phyloP scores from a whole-genome alignment of 352 stramenopile genomes.

The Phytophthora fragariae region DNA sequence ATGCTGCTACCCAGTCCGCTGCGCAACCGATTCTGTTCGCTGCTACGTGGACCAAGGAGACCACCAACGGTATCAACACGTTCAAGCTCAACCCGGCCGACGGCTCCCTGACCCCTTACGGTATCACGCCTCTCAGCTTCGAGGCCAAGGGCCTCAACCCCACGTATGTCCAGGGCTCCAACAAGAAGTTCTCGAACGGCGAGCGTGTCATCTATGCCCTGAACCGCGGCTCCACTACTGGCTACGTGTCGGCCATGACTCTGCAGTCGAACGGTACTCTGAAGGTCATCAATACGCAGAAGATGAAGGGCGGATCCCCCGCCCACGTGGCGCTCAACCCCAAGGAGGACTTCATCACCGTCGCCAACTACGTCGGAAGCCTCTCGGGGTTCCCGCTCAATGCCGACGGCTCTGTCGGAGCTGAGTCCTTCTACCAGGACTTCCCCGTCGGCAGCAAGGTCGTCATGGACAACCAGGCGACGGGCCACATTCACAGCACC shows the following conservation, averaged over 20 bases:
- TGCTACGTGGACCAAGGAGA: constrained; percentile 65
- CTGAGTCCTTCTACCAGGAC: constrained; percentile 45
- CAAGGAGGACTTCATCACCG: constrained; percentile 56
- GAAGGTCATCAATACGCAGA: constrained; percentile 53
- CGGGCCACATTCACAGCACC: constrained; percentile 65
- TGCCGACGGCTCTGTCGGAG: constrained; percentile 47
- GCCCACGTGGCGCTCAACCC: constrained; percentile 56
- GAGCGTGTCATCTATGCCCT: constrained; percentile 56
- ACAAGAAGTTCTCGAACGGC: constrained; percentile 38
- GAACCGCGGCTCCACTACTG: constrained; percentile 55
- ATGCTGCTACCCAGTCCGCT: constrained; percentile 17
- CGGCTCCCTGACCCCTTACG: constrained; percentile 44
- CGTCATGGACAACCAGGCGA: constrained; percentile 46
- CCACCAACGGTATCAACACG: constrained; percentile 64
- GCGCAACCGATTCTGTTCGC: constrained; percentile 51
- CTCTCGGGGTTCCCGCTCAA: constrained; percentile 64
- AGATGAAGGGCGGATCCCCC: constrained; percentile 53
- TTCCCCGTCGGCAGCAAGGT: constrained; percentile 54
- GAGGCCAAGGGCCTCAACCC: constrained; percentile 49
- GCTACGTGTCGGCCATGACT: constrained; percentile 55
- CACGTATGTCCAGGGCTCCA: constrained; percentile 57
- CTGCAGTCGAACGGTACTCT: constrained; percentile 44
- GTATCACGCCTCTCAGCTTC: constrained; percentile 49
- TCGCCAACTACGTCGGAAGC: constrained; percentile 71
- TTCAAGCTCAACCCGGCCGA: constrained; percentile 56